phyloP scores from a whole-genome alignment of 202 grass and related monocot species.

The Dendrocalamus latiflorus region DNA sequence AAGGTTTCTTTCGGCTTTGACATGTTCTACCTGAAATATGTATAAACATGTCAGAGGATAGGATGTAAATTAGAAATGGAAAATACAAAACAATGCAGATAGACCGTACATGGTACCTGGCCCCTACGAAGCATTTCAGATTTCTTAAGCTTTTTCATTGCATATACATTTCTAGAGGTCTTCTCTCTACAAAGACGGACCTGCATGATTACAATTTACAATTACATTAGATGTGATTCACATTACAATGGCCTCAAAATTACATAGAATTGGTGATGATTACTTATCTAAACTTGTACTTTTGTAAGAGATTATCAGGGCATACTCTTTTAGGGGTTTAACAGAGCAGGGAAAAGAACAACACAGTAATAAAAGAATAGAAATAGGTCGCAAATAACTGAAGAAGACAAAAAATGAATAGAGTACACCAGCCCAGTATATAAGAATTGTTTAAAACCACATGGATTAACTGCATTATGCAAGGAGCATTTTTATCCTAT shows the following conservation, averaged over 20 bases:
- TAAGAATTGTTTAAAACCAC: not conserved
- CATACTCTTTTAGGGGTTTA: not conserved
- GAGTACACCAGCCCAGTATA: not conserved
- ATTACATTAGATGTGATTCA: not conserved
- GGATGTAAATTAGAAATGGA: constrained; percentile 9
- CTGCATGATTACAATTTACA: constrained; percentile 52
- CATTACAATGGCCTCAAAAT: not conserved
- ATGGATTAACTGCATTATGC: not conserved
- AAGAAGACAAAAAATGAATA: not conserved
- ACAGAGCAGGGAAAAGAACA: not conserved
- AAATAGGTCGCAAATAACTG: not conserved
- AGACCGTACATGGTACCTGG: constrained; percentile 63
- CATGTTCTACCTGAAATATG: constrained; percentile 82
- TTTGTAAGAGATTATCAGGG: not conserved
- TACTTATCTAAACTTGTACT: not conserved
- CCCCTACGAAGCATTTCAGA: constrained; percentile 99
- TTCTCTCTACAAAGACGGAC: constrained; percentile 96
- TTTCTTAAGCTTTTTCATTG: constrained; percentile 99
- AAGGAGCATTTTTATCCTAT: not conserved
- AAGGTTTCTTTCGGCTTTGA: constrained; percentile 98
- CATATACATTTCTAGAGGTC: constrained; percentile 68
- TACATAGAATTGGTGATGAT: not conserved
- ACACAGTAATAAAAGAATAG: not conserved
- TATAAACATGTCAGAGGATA: constrained; percentile 12
- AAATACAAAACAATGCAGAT: constrained; percentile 7